Evolutionary conservation across 2,329 filamentous ascomycete species (phyloP).

Genomic region (Fusarium agapanthi): DNA sequence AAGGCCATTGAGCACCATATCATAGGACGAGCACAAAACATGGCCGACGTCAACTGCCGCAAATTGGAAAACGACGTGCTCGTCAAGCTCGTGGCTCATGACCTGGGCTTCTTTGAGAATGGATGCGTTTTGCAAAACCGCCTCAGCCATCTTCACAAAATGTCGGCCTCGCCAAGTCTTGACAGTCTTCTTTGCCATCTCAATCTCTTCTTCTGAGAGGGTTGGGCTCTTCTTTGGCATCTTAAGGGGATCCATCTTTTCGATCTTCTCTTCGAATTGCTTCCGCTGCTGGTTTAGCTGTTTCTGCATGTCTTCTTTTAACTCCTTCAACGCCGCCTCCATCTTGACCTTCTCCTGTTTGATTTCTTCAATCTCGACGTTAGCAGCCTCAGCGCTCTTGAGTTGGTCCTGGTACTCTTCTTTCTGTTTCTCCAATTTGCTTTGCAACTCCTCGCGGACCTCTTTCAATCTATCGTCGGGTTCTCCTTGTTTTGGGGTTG

Average conservation of each 20-base stretch:
- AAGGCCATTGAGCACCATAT: conserved; percentile 92
- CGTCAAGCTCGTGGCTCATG: conserved; percentile 96
- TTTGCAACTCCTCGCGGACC: conserved; percentile 83
- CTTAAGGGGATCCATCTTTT: conserved; percentile 75
- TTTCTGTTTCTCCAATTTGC: conserved; percentile 82
- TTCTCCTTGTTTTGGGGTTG: conserved; percentile 83
- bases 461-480: conserved; percentile 79
- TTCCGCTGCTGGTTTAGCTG: conserved; percentile 85
- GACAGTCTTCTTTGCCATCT: conserved; percentile 71
- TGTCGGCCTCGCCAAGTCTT: conserved; percentile 83
- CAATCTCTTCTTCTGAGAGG: conserved; percentile 76
- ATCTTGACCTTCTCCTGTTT: conserved; percentile 84
- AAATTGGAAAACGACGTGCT: conserved; percentile 94
- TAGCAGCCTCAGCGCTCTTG: conserved; percentile 76
- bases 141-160: conserved; percentile 94
- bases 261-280: conserved; percentile 84
- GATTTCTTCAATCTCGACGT: conserved; percentile 84
- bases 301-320: conserved; percentile 89
- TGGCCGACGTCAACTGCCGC: conserved; percentile 90
- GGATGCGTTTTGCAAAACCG: conserved; percentile 86
- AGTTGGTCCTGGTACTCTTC: conserved; percentile 83
- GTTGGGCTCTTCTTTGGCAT: conserved; percentile 67
- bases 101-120: conserved; percentile 95
- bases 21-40: conserved; percentile 90
- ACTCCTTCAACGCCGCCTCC: conserved; percentile 79